Percentiles rank a stretch among this genome's conserved stretches.
Conservation (phyloP, 345 rosid species). For the Capsella bursapastoris region DNA sequence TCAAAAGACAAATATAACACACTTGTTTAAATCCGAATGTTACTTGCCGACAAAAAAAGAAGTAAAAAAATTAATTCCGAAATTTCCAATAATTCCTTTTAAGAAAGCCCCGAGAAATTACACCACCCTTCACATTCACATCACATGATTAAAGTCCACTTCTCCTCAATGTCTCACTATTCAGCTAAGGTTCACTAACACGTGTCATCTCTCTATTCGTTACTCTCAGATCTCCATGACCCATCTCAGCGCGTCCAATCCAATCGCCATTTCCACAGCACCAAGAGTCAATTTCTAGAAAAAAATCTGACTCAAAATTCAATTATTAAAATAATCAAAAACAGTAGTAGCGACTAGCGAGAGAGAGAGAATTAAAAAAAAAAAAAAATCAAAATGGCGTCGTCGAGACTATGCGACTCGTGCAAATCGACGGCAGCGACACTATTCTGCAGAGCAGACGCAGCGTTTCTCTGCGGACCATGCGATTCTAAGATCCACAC, state of each 20-base stretch:
- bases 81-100: neutral
- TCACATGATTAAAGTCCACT: constrained; percentile 3
- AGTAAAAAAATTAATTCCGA: no score
- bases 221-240: constrained; percentile 17
- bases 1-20: no score
- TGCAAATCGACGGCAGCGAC: constrained; percentile 83
- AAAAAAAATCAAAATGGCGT: constrained; percentile 54
- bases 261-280: constrained; percentile 20
- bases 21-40: no score
- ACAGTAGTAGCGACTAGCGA: neutral
- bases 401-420: constrained; percentile 81
- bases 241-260: constrained; percentile 39
- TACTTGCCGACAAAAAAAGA: no score
- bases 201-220: constrained; percentile 47
- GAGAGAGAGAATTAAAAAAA: neutral
- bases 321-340: neutral
- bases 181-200: constrained; percentile 60
- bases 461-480: constrained; percentile 82
- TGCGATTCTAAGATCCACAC: constrained; percentile 86
- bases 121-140: neutral
- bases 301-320: constrained; percentile 22
- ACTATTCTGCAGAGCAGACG: constrained; percentile 81
- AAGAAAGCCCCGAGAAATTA: neutral
- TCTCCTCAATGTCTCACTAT: constrained; percentile 9
- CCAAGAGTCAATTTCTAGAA: constrained; percentile 23